Evolutionary conservation across 257 asterid species (phyloP).

Genomic region (Verbascum thapsus): DNA sequence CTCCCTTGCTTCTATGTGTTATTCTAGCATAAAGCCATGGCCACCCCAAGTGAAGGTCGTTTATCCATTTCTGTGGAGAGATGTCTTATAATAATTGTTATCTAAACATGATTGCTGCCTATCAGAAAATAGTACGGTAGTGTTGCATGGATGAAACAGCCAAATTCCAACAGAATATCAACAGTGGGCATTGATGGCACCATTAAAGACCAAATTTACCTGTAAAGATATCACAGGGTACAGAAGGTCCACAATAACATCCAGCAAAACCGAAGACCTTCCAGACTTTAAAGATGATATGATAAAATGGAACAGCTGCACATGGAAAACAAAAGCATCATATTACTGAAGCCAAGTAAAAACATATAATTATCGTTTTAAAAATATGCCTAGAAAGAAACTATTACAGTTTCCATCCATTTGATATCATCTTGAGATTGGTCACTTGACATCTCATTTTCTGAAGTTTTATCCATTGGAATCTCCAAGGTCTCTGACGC

Average conservation of each 20-base stretch:
- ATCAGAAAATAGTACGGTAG: slow-evolving; percentile 21
- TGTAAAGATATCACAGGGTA: slow-evolving; percentile 88
- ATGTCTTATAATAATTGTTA: not conserved
- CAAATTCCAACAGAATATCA: slow-evolving; percentile 19
- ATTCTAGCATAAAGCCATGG: slow-evolving; percentile 20
- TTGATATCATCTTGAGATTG: slow-evolving; percentile 75
- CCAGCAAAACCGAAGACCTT: slow-evolving; percentile 86
- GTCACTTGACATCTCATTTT: slow-evolving; percentile 55
- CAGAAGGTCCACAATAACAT: slow-evolving; percentile 87
- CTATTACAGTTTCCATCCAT: slow-evolving; percentile 99
- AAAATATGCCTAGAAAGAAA: slow-evolving; percentile 29
- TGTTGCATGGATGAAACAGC: slow-evolving; percentile 18
- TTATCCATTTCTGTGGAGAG: slow-evolving; percentile 3
- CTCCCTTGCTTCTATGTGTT: not conserved
- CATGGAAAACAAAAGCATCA: slow-evolving; percentile 32
- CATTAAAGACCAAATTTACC: slow-evolving; percentile 46
- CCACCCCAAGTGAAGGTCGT: slow-evolving; percentile 7
- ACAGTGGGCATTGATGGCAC: slow-evolving; percentile 13
- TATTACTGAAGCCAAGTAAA: slow-evolving; percentile 23
- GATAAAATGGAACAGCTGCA: slow-evolving; percentile 89
- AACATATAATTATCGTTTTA: slow-evolving; percentile 10
- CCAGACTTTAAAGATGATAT: slow-evolving; percentile 95
- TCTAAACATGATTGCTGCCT: slow-evolving; percentile 18
- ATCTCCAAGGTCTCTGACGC: slow-evolving; percentile 59
- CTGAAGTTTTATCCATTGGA: slow-evolving; percentile 40